Conservation (phyloP, 1,139 yeast genomes). For the Wickerhamiella infanticola region DNA sequence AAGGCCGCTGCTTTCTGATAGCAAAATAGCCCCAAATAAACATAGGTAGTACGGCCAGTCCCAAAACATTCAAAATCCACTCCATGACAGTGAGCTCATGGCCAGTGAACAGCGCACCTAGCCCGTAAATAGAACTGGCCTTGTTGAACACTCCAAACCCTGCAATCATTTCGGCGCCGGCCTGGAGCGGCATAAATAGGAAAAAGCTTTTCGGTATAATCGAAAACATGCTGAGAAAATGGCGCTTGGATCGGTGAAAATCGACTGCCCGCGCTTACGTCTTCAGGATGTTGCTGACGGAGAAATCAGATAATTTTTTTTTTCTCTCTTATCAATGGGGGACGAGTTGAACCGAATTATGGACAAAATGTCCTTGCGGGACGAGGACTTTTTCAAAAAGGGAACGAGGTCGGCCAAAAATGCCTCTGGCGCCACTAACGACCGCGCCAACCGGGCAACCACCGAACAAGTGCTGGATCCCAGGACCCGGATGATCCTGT, state of each 20-base stretch:
- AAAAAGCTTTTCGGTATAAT: conserved; percentile 30
- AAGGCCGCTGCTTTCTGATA: conserved; percentile 33
- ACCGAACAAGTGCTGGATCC: conserved; percentile 96
- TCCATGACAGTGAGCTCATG: conserved; percentile 75
- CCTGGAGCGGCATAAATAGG: conserved; percentile 55
- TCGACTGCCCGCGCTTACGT: too few species aligned
- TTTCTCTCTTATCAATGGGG: conserved; percentile 4
- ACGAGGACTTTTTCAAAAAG: conserved; percentile 18
- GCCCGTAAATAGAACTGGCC: conserved; percentile 79
- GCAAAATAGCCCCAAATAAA: conserved; percentile 46
- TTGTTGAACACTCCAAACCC: conserved; percentile 72
- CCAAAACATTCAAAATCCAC: conserved; percentile 62
- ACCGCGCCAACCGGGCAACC: conserved; percentile 87
- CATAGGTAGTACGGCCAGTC: conserved; percentile 49
- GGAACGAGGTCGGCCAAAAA: conserved; percentile 22
- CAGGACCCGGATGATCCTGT: conserved; percentile 69
- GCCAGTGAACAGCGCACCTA: conserved; percentile 70
- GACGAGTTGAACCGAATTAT: conserved; percentile 4
- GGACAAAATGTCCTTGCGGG: conserved; percentile 13
- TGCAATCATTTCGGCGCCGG: conserved; percentile 77
- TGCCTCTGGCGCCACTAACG: conserved; percentile 27
- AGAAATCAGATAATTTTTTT: too few species aligned
- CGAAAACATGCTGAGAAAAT: conserved; percentile 3
- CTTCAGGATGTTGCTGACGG: too few species aligned
- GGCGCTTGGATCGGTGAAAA: not conserved